phyloP scores from a whole-genome alignment of 495 filamentous ascomycete genomes.

The Pseudomonodictys pantanalensis region DNA sequence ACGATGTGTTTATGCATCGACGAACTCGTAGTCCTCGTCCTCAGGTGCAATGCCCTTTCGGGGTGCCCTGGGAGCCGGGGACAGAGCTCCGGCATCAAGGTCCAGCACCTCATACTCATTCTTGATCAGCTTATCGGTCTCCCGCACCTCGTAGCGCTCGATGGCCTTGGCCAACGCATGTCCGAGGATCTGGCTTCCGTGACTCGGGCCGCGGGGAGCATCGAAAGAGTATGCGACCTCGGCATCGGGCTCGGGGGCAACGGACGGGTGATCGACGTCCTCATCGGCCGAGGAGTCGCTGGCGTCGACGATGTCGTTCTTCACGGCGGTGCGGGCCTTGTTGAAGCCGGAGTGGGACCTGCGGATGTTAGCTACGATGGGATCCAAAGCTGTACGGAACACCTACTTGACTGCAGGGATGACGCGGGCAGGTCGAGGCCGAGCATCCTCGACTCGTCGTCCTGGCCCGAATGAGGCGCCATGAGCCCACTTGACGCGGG shows the following conservation, averaged over 20 bases:
- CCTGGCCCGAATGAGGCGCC: constrained; percentile 38
- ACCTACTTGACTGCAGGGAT: constrained; percentile 23
- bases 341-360: constrained; percentile 8
- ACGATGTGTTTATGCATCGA: constrained; percentile 13
- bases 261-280: constrained; percentile 44
- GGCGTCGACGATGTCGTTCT: constrained; percentile 36
- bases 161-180: constrained; percentile 55
- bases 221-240: constrained; percentile 51
- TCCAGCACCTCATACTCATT: constrained; percentile 58
- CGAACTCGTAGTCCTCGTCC: constrained; percentile 37
- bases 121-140: constrained; percentile 57
- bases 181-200: constrained; percentile 55
- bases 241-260: constrained; percentile 44
- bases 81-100: constrained; percentile 42
- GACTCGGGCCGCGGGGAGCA: constrained; percentile 43
- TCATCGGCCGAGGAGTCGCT: constrained; percentile 38
- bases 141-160: constrained; percentile 54
- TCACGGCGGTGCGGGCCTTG: constrained; percentile 29
- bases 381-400: neutral
- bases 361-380: neutral
- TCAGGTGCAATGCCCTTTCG: constrained; percentile 19
- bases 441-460: constrained; percentile 27
- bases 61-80: constrained; percentile 20
- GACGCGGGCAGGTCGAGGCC: constrained; percentile 31
- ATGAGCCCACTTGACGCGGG: constrained; percentile 56